Base-by-base conservation (phyloP, 768 basidiomycete genomes). In the Collybiopsis confluens region DNA sequence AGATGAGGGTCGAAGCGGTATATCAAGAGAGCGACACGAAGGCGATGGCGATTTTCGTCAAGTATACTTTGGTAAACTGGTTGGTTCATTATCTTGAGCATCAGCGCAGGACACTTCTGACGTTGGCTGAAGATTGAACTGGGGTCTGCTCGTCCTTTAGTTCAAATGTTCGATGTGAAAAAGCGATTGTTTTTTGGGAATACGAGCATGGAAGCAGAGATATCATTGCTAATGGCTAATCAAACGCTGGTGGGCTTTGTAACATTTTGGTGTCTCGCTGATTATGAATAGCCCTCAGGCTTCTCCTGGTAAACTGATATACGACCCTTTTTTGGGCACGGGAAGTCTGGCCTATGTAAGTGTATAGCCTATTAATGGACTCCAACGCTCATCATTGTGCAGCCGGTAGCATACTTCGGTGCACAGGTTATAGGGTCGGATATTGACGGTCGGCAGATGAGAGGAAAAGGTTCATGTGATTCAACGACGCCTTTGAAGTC, bases 171-270 rank as follows among this genome's bases (percentile, higher is more conserved):
- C 56, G 86, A 91, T 56, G 88, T 99, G 45, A 98, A 97, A 68
- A 91, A 92, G 60, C 80, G 97, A 8, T 72, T 73, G 13, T 98
- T 90, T 64, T 98, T 84, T 66, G 97, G 97, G 2, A 99, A 95
- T 59, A 99, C 97, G 0, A 91, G 90, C 61, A 99, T 99, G 97
- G 95, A 97, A 60, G 84, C 96, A 0, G 94, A 98, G 66, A 86
- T 98, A 45, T 95, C 93, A 1, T 73, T 99, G 42, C 69, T 98
- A 24, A 98, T 98, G 95, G 92, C 95, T 8, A 96, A 96, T 61
- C 97, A 99, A 68, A 85, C 94, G 0, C 71, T 96, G 69, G 93
- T 90, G 58, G 45, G 75, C n/a, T 35, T 36, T 13, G 38, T 33
- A 52, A 18, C 9, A 40, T 45, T 38, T 56, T n/a, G n/a, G 13